These are phyloP conservation scores for Suillus alpinus DNA, from an alignment of 768 basidiomycete genomes.

Conservation along the genomic window DNA sequence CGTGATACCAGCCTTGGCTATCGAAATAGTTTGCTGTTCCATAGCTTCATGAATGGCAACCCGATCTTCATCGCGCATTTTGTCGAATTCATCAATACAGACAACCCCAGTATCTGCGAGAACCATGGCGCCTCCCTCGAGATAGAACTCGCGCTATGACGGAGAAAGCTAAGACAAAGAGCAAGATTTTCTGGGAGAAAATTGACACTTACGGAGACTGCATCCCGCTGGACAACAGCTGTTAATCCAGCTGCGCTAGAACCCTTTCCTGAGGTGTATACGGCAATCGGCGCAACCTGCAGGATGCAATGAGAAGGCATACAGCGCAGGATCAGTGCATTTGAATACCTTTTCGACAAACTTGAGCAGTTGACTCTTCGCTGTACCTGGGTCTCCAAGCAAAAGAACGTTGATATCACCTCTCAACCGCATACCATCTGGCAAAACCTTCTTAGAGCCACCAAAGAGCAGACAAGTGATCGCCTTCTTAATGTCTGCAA, in stretches of 20 bases:
- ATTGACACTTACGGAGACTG: constrained; percentile 70
- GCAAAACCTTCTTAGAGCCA: constrained; percentile 94
- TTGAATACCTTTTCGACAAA: constrained; percentile 87
- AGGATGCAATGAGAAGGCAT: constrained; percentile 3
- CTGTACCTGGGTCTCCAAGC: constrained; percentile 97
- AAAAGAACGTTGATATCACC: constrained; percentile 98
- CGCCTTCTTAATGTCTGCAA: constrained; percentile 95
- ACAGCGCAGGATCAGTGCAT: not conserved
- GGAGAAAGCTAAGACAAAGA: constrained; percentile 6
- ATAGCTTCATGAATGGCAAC: constrained; percentile 99
- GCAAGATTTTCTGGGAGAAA: not conserved
- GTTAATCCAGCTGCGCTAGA: constrained; percentile 98
- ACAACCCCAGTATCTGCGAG: constrained; percentile 97
- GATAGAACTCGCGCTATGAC: constrained; percentile 89
- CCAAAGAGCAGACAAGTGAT: constrained; percentile 96
- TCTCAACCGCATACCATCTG: constrained; percentile 94
- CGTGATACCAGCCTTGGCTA: constrained; percentile 98
- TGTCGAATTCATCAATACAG: constrained; percentile 99
- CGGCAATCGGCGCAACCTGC: constrained; percentile 94
- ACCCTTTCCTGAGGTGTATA: constrained; percentile 98
- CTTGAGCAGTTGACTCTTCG: constrained; percentile 96
- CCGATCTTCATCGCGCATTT: constrained; percentile 99
- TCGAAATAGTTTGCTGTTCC: constrained; percentile 99
- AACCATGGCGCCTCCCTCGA: constrained; percentile 99
- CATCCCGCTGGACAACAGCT: constrained; percentile 93